phyloP scores from a whole-genome alignment of 129 eudicot genomes.

The Sambucus nigra region DNA sequence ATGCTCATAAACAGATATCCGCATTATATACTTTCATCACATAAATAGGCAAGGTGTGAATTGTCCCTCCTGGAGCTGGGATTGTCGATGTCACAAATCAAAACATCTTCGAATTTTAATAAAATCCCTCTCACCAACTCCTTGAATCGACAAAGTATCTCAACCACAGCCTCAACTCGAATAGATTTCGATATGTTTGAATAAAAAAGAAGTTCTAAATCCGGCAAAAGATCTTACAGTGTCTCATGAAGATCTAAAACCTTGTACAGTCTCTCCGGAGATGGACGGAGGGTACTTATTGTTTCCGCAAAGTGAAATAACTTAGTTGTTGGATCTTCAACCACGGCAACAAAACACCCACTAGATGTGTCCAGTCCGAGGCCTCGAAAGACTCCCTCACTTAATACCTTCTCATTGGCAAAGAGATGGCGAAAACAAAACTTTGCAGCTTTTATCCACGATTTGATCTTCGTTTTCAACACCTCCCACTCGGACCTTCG shows the following conservation, averaged over 20 bases:
- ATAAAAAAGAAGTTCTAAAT: not conserved
- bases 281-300: not conserved
- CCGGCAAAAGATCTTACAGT: not conserved
- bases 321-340: not conserved
- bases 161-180: not conserved
- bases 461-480: slow-evolving; percentile 3
- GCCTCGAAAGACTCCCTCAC: slow-evolving; percentile 5
- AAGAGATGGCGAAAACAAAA: slow-evolving; percentile 4
- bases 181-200: not conserved
- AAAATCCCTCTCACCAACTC: not conserved
- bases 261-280: not conserved
- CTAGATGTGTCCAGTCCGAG: no score
- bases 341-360: not conserved
- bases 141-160: not conserved
- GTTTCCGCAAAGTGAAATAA: not conserved
- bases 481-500: slow-evolving; percentile 4
- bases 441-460: slow-evolving; percentile 9
- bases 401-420: slow-evolving; percentile 1
- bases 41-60: not conserved
- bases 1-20: not conserved
- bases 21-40: not conserved
- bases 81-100: not conserved
- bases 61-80: no score
- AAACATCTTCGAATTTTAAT: not conserved
- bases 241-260: not conserved